Percentiles rank a stretch among this genome's conserved stretches.
Evolutionary conservation across 768 basidiomycete genomes (phyloP).

Genomic region (Phylloporus arenicola): DNA sequence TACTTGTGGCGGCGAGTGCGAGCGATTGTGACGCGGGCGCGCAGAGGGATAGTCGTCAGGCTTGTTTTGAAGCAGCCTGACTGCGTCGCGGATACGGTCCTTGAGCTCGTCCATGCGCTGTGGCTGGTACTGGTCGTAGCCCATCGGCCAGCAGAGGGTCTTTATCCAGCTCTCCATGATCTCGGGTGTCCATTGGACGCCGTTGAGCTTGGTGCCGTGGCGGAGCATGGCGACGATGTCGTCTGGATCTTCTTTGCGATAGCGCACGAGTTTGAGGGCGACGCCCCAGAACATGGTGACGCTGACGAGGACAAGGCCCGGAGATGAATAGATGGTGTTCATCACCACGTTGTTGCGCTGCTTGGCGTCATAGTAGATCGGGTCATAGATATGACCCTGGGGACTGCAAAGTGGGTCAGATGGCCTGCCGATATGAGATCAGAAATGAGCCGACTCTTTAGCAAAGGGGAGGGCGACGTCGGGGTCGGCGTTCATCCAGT

Average conservation of each 20-base stretch:
- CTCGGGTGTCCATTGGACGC: conserved; percentile 51
- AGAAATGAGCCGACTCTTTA: conserved; percentile 42
- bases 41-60: conserved; percentile 13
- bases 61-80: conserved; percentile 25
- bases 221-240: conserved; percentile 63
- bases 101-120: conserved; percentile 43
- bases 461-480: conserved; percentile 68
- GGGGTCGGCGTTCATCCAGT: conserved; percentile 78
- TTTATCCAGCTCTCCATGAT: conserved; percentile 55
- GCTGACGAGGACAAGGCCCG: conserved; percentile 51
- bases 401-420: conserved; percentile 16
- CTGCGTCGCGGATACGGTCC: conserved; percentile 49
- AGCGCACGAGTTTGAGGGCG: conserved; percentile 69
- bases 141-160: conserved; percentile 59
- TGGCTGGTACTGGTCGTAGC: conserved; percentile 46
- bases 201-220: conserved; percentile 49
- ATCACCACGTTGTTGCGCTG: conserved; percentile 44
- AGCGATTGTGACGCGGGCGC: conserved; percentile 4
- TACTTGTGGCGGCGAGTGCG: neutral
- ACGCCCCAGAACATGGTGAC: conserved; percentile 71
- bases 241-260: conserved; percentile 53
- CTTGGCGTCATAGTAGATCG: conserved; percentile 52
- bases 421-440: neutral
- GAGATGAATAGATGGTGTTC: conserved; percentile 56
- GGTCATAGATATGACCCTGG: conserved; percentile 42